Evolutionary conservation across 1,284 basidiomycete species (phyloP).

Genomic region (Moniliella sp.): DNA sequence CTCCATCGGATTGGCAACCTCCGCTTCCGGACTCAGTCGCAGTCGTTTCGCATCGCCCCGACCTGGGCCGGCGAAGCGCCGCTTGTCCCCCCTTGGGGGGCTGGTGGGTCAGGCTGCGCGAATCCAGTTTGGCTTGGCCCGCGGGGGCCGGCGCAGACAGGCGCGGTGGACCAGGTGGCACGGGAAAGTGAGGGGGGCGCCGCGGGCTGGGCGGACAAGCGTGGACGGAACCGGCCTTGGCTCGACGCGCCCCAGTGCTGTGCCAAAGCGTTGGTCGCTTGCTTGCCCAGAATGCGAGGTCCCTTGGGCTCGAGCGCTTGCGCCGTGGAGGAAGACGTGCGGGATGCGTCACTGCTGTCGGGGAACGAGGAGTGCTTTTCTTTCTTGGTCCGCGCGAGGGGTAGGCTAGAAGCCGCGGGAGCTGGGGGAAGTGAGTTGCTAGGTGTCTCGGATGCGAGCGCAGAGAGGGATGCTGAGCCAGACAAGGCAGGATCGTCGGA

Average conservation of each 20-base stretch:
- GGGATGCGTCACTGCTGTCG: no score
- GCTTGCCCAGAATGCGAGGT: constrained; percentile 28
- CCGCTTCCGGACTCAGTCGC: no score
- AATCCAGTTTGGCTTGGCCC: background rate
- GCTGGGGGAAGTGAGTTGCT: no score
- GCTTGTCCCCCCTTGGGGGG: background rate
- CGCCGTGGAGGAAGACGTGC: no score
- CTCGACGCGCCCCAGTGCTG: constrained; percentile 26
- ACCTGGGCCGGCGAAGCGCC: background rate
- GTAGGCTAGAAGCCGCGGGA: no score
- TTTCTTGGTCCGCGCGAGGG: no score
- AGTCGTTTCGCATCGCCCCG: no score
- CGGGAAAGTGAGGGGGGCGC: background rate
- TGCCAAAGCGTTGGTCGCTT: constrained; percentile 26
- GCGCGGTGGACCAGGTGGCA: background rate
- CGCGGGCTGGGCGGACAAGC: constrained; percentile 6
- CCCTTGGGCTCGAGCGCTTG: no score
- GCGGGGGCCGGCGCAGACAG: background rate
- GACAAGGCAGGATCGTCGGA: no score
- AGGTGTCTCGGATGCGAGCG: no score
- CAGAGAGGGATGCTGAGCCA: no score
- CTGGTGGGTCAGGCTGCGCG: constrained; percentile 1
- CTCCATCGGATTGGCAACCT: background rate
- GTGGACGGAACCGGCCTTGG: constrained; percentile 13
- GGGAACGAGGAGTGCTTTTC: no score